Percentiles rank a stretch among this genome's conserved stretches.
Evolutionary conservation across 2,329 filamentous ascomycete species (phyloP).

Genomic region (Fusarium sp.): DNA sequence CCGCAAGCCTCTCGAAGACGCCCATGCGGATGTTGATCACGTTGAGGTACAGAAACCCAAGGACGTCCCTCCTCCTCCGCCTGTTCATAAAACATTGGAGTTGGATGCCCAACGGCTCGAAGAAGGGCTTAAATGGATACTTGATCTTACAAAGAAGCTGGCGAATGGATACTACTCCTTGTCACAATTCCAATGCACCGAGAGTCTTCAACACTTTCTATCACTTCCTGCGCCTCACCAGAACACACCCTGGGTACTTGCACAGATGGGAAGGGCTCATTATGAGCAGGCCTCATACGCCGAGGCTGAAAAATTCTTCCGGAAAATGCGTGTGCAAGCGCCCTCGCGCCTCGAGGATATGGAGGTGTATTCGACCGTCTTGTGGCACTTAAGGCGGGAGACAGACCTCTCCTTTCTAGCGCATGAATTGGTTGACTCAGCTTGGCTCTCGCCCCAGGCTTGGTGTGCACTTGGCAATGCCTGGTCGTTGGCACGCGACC

Average conservation of each 20-base stretch:
- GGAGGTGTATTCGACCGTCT: constrained; percentile 97
- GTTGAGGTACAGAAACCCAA: constrained; percentile 68
- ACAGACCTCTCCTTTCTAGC: constrained; percentile 92
- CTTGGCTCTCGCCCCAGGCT: constrained; percentile 90
- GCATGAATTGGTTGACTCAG: constrained; percentile 87
- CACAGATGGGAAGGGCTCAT: constrained; percentile 89
- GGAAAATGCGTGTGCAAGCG: constrained; percentile 80
- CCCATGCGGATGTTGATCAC: constrained; percentile 75
- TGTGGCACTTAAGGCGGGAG: constrained; percentile 97
- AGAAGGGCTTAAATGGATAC: constrained; percentile 79
- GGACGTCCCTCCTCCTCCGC: constrained; percentile 56
- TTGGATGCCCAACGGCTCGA: constrained; percentile 73
- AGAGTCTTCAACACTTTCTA: constrained; percentile 80
- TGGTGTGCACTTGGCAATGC: constrained; percentile 98
- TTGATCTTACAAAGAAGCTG: constrained; percentile 85
- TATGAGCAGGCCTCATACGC: constrained; percentile 90
- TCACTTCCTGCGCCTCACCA: constrained; percentile 79
- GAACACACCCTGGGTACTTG: constrained; percentile 93
- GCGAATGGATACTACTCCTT: constrained; percentile 83
- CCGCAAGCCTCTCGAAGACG: constrained; percentile 77
- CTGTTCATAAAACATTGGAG: constrained; percentile 57
- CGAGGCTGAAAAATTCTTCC: constrained; percentile 89
- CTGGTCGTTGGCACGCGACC: constrained; percentile 90
- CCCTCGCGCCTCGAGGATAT: constrained; percentile 91
- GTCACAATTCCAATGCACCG: constrained; percentile 80